A percentile compares a stretch with the other conserved stretches of the same genome.
Conservation (phyloP, 768 basidiomycete species). For the Heimioporus sp. region DNA sequence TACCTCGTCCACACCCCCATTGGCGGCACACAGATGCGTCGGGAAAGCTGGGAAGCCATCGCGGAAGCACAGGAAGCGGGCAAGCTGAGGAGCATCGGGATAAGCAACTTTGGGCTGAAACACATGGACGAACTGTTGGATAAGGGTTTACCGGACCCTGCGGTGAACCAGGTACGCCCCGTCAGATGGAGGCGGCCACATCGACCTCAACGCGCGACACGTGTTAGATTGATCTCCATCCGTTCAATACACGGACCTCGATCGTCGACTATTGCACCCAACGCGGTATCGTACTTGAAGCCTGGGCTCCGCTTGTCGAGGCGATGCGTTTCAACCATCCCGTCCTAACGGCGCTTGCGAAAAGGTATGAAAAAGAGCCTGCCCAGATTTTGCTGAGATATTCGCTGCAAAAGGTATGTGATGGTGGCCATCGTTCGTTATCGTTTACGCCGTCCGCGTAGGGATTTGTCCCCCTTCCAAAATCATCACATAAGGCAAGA, state of each 20-base stretch:
- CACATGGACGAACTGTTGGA: slow-evolving; percentile 51
- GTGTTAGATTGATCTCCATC: slow-evolving; percentile 54
- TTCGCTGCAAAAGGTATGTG: slow-evolving; percentile 67
- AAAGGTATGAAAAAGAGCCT: slow-evolving; percentile 55
- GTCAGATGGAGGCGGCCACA: background rate
- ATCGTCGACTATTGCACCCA: slow-evolving; percentile 56
- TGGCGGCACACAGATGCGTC: slow-evolving; percentile 2
- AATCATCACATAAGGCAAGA: slow-evolving; percentile 51
- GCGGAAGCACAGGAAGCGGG: background rate
- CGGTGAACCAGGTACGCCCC: slow-evolving; percentile 55
- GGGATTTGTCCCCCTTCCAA: slow-evolving; percentile 60
- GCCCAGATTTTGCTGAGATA: slow-evolving; percentile 54
- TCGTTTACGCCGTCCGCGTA: background rate
- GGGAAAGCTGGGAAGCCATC: slow-evolving; percentile 7
- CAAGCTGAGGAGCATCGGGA: slow-evolving; percentile 1
- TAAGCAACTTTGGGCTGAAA: slow-evolving; percentile 5
- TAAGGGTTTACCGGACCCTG: slow-evolving; percentile 48
- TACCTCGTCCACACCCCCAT: slow-evolving; percentile 6
- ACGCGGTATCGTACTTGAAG: slow-evolving; percentile 62
- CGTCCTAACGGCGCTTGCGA: slow-evolving; percentile 42
- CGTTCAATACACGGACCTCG: slow-evolving; percentile 65
- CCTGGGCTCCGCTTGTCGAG: slow-evolving; percentile 31
- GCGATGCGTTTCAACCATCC: slow-evolving; percentile 64
- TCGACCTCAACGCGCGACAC: slow-evolving; percentile 6
- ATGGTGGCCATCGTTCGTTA: background rate